Base-by-base conservation (phyloP, 208 protist genomes). In the Crithidia brevicula region DNA sequence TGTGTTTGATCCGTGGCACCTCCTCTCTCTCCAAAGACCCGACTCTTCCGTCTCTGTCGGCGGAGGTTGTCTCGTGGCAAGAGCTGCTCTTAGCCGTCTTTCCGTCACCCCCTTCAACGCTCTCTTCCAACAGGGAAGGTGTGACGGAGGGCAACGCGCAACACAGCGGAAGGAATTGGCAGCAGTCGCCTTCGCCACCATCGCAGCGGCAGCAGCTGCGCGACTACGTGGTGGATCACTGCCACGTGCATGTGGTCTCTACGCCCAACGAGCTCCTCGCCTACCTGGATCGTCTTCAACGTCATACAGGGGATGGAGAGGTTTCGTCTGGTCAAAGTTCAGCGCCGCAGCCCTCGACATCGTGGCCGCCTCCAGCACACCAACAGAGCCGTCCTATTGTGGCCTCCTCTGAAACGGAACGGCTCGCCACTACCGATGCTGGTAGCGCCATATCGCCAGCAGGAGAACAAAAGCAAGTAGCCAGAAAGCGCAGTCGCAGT, bases 261-360 rank as follows among this genome's bases (percentile, higher is more conserved):
- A 46, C 74, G 9, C 81, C 81, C 1, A 86, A 86, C 58, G 72
- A 66, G 20, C 66, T 86, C 11, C 66, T 86, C 4, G 63, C 18
- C 28, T 79, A 76, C 46, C 62, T 86, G 23, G 47, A 49, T 13
- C 20, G 25, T 13, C 49, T 86, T 13, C 10, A n/a, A n/a, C n/a
- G n/a, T n/a, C n/a, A n/a, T n/a, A n/a, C n/a, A n/a, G n/a, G n/a
- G n/a, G n/a, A n/a, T n/a, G n/a, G n/a, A n/a, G n/a, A n/a, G n/a
- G n/a, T n/a, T n/a, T n/a, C n/a, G n/a, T n/a, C n/a, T n/a, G n/a
- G n/a, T n/a, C n/a, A n/a, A n/a, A n/a, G n/a, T n/a, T n/a, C n/a
- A n/a, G n/a, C n/a, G n/a, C n/a, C n/a, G n/a, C n/a, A n/a, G n/a
- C n/a, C n/a, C n/a, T n/a, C n/a, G n/a, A n/a, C n/a, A n/a, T n/a